Evolutionary conservation across 768 basidiomycete species (phyloP).

Genomic region (Podaxis carcinomalis): DNA sequence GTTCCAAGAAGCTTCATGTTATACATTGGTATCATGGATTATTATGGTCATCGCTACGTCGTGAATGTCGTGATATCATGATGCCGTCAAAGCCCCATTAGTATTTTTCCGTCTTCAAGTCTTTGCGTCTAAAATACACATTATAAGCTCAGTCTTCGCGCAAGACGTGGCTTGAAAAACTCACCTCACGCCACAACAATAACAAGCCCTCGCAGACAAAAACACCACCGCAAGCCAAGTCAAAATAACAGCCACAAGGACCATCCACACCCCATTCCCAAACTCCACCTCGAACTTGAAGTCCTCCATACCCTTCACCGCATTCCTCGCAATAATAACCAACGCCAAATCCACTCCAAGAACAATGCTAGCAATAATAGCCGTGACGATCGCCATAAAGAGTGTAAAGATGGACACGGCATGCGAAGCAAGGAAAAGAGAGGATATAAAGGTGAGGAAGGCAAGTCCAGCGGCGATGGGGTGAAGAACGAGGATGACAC

Average conservation of each 20-base stretch:
- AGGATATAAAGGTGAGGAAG: conserved; percentile 44
- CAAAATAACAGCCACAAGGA: conserved; percentile 47
- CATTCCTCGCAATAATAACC: conserved; percentile 44
- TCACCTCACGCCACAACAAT: conserved; percentile 59
- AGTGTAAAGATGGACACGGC: conserved; percentile 52
- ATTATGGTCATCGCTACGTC: not conserved
- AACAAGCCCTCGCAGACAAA: conserved; percentile 61
- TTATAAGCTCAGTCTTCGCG: not conserved
- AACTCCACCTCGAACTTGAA: conserved; percentile 44
- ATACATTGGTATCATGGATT: not conserved
- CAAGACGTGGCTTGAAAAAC: not conserved
- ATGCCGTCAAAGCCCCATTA: not conserved
- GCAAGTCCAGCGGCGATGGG: conserved; percentile 60
- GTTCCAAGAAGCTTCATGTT: not conserved
- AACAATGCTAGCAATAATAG: conserved; percentile 48
- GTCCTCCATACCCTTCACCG: conserved; percentile 34
- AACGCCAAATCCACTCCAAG: conserved; percentile 62
- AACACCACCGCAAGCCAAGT: conserved; percentile 59
- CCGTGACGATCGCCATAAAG: conserved; percentile 51
- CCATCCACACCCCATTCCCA: conserved; percentile 75
- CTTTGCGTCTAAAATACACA: not conserved
- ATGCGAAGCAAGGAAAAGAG: conserved; percentile 59
- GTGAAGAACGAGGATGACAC: conserved; percentile 63
- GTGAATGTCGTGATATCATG: not conserved
- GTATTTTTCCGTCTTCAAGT: not conserved